Conservation (phyloP, 148 eudicot species). For the Rhododendron ferrugineum region DNA sequence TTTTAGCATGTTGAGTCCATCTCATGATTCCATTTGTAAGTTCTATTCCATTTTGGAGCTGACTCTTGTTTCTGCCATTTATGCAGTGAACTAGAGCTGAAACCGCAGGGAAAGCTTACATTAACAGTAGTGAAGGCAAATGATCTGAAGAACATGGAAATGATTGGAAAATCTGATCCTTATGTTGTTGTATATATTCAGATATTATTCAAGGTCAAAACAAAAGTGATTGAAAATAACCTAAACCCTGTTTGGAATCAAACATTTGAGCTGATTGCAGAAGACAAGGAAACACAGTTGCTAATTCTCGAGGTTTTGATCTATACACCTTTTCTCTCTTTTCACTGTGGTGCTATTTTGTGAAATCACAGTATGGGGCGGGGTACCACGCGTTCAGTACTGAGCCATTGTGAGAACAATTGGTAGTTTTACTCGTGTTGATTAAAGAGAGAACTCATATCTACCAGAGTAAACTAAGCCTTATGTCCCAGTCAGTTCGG, state of each 20-base stretch:
- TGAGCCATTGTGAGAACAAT: neutral
- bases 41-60: neutral
- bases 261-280: slow-evolving; percentile 76
- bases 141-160: slow-evolving; percentile 81
- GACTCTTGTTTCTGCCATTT: slow-evolving; percentile 1
- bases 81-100: slow-evolving; percentile 97
- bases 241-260: slow-evolving; percentile 93
- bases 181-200: slow-evolving; percentile 62
- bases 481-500: neutral
- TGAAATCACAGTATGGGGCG: neutral
- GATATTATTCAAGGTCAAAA: slow-evolving; percentile 80
- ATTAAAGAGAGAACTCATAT: neutral
- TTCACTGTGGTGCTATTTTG: neutral
- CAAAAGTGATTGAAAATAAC: slow-evolving; percentile 75
- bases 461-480: neutral
- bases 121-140: slow-evolving; percentile 78
- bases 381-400: neutral
- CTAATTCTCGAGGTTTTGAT: slow-evolving; percentile 70
- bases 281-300: slow-evolving; percentile 93
- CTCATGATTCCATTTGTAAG: neutral
- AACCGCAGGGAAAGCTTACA: slow-evolving; percentile 81
- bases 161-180: slow-evolving; percentile 98
- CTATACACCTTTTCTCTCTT: slow-evolving; percentile 10
- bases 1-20: slow-evolving; percentile 2
- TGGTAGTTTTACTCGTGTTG: neutral